Base-by-base conservation (phyloP, 805 yeast species). In the Lipomyces oligophaga region DNA sequence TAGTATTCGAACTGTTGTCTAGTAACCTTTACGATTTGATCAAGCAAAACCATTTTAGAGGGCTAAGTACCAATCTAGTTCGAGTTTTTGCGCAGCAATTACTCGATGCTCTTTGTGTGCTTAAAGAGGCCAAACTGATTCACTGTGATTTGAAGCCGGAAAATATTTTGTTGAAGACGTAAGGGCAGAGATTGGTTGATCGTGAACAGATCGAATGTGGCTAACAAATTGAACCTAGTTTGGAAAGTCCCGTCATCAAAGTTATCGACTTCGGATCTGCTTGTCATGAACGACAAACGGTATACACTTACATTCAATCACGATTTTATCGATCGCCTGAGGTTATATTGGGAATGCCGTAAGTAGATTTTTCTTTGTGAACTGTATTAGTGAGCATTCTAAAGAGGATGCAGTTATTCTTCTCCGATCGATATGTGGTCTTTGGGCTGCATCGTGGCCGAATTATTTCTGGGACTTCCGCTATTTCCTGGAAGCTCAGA, bases 61-160 rank as follows among this genome's bases (percentile, higher is more conserved):
- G 99, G 0, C 70, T 93, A 38, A 79, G 81, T 47, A 83, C 87
- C 60, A 81, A 81, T 55, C 65, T 90, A 32, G 90, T 93, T 11
- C 78, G 85, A 55, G 78, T 77, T 15, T 82, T 93, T 58, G 75
- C 96, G 0, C 77, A 73, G 39, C 99, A 93, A 65, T 67, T 93
- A 41, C 70, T 93, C 46, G 94, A 85, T 57, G 79, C 96, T 0
- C 68, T 93, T 58, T 74, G 83, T 33, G 83, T 85, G 21, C 74
- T 93, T 57, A 93, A 93, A 61, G 83, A 80, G 33, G 79, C 85
- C 37, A 83, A 85, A 55, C 74, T 93, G 59, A 88, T 93, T 34
- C 99, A 93, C 63, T 93, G 99, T 68, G 99, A 93, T 67, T 71
- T 93, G 62, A 93, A 93, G 64, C 99, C 99, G 0, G 99, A 93